Conservation (phyloP, 2,329 filamentous ascomycete genomes). For the Alternaria tenuissima region DNA sequence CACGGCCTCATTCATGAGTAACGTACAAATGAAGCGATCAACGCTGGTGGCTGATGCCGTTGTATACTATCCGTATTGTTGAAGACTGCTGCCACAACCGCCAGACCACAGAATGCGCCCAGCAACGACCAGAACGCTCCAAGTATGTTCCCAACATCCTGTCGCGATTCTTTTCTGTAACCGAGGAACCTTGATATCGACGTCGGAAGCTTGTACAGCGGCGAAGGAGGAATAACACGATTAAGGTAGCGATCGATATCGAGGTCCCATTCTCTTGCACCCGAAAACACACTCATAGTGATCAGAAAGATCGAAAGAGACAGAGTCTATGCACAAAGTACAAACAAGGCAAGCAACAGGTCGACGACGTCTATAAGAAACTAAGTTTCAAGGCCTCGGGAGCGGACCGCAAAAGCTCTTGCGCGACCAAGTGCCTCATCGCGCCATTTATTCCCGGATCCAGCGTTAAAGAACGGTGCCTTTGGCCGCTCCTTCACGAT, state of each 20-base stretch:
- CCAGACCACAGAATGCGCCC: slow-evolving; percentile 55
- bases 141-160: slow-evolving; percentile 53
- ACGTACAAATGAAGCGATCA: slow-evolving; percentile 56
- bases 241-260: slow-evolving; percentile 82
- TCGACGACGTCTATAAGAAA: not conserved
- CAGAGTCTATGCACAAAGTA: not conserved
- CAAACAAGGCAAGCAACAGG: not conserved
- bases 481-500: not conserved
- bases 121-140: slow-evolving; percentile 55
- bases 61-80: slow-evolving; percentile 51
- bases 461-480: not conserved
- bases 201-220: slow-evolving; percentile 69
- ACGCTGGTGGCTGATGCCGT: slow-evolving; percentile 51
- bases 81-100: slow-evolving; percentile 53
- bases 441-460: not conserved
- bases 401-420: not conserved
- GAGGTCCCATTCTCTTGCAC: slow-evolving; percentile 59
- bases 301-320: not conserved
- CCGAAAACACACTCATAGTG: slow-evolving; percentile 9
- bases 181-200: slow-evolving; percentile 72
- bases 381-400: not conserved
- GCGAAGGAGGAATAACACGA: slow-evolving; percentile 71
- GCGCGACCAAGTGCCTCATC: not conserved
- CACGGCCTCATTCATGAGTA: not conserved
- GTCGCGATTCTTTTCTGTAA: slow-evolving; percentile 48